These are phyloP conservation scores for Xylaria sp. DNA, from an alignment of 2,329 filamentous ascomycete genomes.

Conservation along the genomic window DNA sequence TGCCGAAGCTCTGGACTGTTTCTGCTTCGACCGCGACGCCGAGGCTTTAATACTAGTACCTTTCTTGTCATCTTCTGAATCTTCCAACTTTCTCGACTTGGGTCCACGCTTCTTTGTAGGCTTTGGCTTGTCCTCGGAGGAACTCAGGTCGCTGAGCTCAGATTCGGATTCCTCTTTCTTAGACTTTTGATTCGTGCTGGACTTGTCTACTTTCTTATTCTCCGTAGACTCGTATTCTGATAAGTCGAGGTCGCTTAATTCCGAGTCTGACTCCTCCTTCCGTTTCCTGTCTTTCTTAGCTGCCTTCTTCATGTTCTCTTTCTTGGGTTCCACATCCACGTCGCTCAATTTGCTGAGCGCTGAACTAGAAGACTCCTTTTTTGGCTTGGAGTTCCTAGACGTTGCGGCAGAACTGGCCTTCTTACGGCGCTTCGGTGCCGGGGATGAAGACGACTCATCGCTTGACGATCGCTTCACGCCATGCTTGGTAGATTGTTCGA, in stretches of 20 bases:
- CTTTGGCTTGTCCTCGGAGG: conserved; percentile 46
- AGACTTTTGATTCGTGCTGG: conserved; percentile 31
- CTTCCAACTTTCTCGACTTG: conserved; percentile 46
- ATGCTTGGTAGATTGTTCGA: conserved; percentile 43
- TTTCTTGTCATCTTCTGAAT: conserved; percentile 48
- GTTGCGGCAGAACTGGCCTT: conserved; percentile 40
- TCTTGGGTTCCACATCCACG: conserved; percentile 39
- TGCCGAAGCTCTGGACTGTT: conserved; percentile 38
- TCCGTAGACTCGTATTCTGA: conserved; percentile 41
- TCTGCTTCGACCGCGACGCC: conserved; percentile 40
- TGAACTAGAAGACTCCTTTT: conserved; percentile 47
- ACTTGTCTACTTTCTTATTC: conserved; percentile 36
- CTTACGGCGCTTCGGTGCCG: conserved; percentile 55
- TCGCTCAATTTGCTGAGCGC: conserved; percentile 47
- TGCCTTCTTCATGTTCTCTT: conserved; percentile 33
- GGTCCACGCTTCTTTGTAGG: conserved; percentile 34
- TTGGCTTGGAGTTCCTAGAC: conserved; percentile 46
- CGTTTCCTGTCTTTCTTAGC: conserved; percentile 34
- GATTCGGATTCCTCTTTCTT: conserved; percentile 42
- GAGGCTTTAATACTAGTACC: conserved; percentile 39
- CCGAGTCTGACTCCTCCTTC: conserved; percentile 40
- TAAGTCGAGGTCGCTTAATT: conserved; percentile 38
- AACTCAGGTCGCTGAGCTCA: conserved; percentile 38
- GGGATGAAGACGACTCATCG: conserved; percentile 52
- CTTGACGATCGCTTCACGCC: conserved; percentile 47